Evolutionary conservation across 2,329 filamentous ascomycete species (phyloP), one percentile per base, ranked within the genome.

Genomic region (Neofusicoccum kwambonambiense): DNA sequence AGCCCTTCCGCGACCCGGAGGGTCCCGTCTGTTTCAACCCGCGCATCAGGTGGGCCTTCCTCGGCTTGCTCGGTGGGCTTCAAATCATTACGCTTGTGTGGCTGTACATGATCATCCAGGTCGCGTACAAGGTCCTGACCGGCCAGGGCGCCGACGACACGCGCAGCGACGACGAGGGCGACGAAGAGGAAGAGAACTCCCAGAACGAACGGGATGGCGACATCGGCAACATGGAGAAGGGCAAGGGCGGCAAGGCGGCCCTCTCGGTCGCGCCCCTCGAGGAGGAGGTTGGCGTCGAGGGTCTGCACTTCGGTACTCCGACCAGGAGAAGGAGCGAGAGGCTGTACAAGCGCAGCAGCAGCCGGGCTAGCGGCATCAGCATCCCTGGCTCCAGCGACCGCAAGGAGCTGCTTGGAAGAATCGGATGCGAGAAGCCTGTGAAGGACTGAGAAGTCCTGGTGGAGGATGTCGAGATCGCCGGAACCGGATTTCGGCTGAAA

Each of bases 51-150:
- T 90, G 87, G 84, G 82, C 84, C 12, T 98, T 98, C 80, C 81
- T 98, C 15, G 82, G 84, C 9, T 84, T 92, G 44, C 86, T 99
- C 2, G 81, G 96, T 12, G 85, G 89, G 42, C 83, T 99, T 22
- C 93, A 98, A 77, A 81, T 84, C 22, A 85, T 99, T 62, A 93
- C 91, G 37, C 81, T 96, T 41, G 84, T 91, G 67, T 98, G 95
- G 95, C 96, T 98, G 73, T 84, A 83, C 67, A 90, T 97, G 88
- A 97, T 98, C 69, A 78, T 93, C 44, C 87, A 88, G 65, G 91
- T 99, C 2, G 93, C 93, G 22, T 84, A 90, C 67, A 89, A 89
- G 67, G 93, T 98, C 5, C 75, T 98, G 41, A 86, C 84, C 58
- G 93, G 94, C 37, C 86, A 84, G 42, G 83, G 87, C 37, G 93